phyloP scores from a whole-genome alignment of 108 stramenopile species.

The Cylindrotheca fusiformis region DNA sequence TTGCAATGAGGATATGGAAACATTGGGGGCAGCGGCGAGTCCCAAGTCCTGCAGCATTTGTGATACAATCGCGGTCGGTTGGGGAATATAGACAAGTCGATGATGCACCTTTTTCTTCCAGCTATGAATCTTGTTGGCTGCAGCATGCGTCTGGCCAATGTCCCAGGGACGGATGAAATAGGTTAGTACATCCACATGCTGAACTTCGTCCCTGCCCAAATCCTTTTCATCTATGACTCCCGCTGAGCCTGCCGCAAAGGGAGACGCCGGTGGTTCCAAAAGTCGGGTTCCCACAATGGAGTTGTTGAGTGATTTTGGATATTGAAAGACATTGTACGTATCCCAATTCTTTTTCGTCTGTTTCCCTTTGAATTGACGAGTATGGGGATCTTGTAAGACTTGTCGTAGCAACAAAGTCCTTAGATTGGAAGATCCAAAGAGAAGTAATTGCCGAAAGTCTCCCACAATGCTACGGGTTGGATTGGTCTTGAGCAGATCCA shows the following conservation, averaged over 20 bases:
- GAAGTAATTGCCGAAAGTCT: conserved; percentile 36
- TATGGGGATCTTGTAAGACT: conserved; percentile 49
- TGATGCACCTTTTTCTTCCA: conserved; percentile 35
- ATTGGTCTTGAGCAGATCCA: conserved; percentile 20
- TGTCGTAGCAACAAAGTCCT: conserved; percentile 51
- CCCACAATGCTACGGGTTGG: background rate
- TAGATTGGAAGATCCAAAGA: conserved; percentile 45
- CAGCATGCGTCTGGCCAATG: conserved; percentile 3
- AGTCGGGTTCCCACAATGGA: conserved; percentile 37
- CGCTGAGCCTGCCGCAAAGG: background rate
- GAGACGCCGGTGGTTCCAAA: background rate
- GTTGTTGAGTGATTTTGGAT: conserved; percentile 26
- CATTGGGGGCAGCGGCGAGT: conserved; percentile 17
- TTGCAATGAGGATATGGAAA: conserved; percentile 40
- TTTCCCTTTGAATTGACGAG: conserved; percentile 16
- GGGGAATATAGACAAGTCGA: conserved; percentile 52
- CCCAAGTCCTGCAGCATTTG: conserved; percentile 26
- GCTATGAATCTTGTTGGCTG: conserved; percentile 8
- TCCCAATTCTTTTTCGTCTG: conserved; percentile 47
- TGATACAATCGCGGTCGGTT: conserved; percentile 34
- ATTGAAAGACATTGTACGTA: conserved; percentile 16
- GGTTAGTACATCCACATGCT: conserved; percentile 47
- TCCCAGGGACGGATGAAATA: conserved; percentile 42
- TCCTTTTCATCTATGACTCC: conserved; percentile 5
- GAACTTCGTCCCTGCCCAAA: conserved; percentile 2